Evolutionary conservation across 495 filamentous ascomycete species (phyloP), one percentile per base, ranked within the genome.

Genomic region (Copromyces sp.): DNA sequence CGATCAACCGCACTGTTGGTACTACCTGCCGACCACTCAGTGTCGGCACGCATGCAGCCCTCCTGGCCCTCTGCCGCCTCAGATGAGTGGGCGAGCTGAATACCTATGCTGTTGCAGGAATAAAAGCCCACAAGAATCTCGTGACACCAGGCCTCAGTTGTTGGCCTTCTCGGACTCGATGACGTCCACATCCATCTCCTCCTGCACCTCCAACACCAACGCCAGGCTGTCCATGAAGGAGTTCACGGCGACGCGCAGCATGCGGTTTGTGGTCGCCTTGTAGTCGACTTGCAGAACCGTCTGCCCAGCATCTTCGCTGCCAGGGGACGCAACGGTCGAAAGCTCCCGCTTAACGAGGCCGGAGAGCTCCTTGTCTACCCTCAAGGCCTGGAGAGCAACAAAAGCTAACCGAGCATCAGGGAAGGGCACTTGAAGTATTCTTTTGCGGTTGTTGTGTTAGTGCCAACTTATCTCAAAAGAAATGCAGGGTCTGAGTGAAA

Each of bases 221-320:
- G 90, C 88, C 38, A 98, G 76, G 75, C 92, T 96, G 74, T 98
- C 95, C 86, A 98, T 93, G 78, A 97, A 97, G n/a, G 95, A 94
- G 82, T 99, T 99, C 75, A 97, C 95, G 16, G 95, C 93, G 11
- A 99, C 95, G 17, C 95, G 90, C 74, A 99, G 86, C 96, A 98
- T 98, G 72, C 95, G 90, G 75, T 97, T 95, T 17, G 95, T 98
- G 0, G 93, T 94, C 0, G 95, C 95, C 68, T 86, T 88, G 83
- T 98, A 99, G 69, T 91, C 88, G 11, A 90, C 90, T 44, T 87
- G 83, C 61, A 99, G 85, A 7, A 94, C 83, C 4, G 86, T 89
- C 69, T 86, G 79, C 38, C 83, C 83, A 38, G 80, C 69, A 65
- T 78, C 68, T 44, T 78, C 72, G 70, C 80, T 42, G 4, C 77